These are phyloP conservation scores for Iberis pinnata DNA, from an alignment of 345 rosid genomes.

Conservation along the genomic window DNA sequence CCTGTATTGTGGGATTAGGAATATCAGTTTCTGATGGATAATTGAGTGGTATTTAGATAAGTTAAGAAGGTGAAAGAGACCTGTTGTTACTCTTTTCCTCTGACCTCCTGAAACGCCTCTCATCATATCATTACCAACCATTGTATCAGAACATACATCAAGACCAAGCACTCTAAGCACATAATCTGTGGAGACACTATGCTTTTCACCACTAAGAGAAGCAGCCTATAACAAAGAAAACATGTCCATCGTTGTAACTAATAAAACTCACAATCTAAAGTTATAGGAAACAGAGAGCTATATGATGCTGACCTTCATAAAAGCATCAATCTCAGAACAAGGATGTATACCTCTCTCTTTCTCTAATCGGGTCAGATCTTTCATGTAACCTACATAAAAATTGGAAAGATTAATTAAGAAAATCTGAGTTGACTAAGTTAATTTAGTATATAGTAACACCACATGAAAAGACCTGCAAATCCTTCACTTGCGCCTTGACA, in stretches of 20 bases:
- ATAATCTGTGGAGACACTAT: slow-evolving; percentile 76
- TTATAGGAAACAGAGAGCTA: neutral
- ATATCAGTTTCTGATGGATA: neutral
- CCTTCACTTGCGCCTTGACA: slow-evolving; percentile 85
- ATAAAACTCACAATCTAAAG: neutral
- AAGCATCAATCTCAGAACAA: slow-evolving; percentile 79
- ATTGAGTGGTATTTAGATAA: neutral
- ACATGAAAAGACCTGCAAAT: slow-evolving; percentile 50
- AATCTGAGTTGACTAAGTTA: neutral
- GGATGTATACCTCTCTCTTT: slow-evolving; percentile 64
- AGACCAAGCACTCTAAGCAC: slow-evolving; percentile 85
- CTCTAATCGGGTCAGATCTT: slow-evolving; percentile 62
- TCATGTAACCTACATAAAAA: slow-evolving; percentile 42
- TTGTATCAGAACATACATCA: slow-evolving; percentile 76
- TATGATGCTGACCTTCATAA: slow-evolving; percentile 64
- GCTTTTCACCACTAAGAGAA: slow-evolving; percentile 60
- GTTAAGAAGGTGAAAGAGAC: slow-evolving; percentile 38
- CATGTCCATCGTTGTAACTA: neutral
- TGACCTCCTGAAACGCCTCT: slow-evolving; percentile 98
- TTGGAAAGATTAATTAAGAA: neutral
- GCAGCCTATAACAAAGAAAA: slow-evolving; percentile 56
- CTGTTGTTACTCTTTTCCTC: slow-evolving; percentile 88
- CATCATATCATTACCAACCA: slow-evolving; percentile 86
- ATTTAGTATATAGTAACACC: neutral
- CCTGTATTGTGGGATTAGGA: slow-evolving; percentile 44